Evolutionary conservation across 345 rosid species (phyloP).

Genomic region (Geranium rotundifolium): DNA sequence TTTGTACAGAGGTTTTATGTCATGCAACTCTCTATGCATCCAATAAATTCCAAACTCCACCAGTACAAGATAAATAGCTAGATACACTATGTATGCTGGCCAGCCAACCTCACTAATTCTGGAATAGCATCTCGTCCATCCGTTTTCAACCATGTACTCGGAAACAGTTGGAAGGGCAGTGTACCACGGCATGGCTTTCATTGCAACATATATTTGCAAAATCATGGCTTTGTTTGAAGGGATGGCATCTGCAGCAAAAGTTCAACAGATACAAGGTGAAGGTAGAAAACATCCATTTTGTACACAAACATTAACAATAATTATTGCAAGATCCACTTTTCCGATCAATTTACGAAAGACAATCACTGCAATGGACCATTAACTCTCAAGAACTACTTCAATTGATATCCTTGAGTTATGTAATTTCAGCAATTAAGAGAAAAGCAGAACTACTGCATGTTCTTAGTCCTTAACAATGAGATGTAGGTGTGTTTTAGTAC

Average conservation of each 20-base stretch:
- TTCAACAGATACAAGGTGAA: slow-evolving; percentile 6
- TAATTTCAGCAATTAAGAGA: too few relatives aligned
- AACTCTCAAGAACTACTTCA: neutral
- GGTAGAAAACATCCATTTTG: neutral
- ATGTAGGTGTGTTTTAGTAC: too few relatives aligned
- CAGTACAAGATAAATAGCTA: slow-evolving; percentile 42
- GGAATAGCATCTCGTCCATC: slow-evolving; percentile 75
- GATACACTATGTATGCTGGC: slow-evolving; percentile 33
- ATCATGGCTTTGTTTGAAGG: slow-evolving; percentile 80
- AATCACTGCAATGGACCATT: neutral
- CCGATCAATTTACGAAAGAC: neutral
- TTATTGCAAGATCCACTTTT: neutral
- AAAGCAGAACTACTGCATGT: too few relatives aligned
- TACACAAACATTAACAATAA: too few relatives aligned
- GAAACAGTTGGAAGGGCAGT: slow-evolving; percentile 70
- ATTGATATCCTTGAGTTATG: neutral
- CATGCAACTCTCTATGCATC: slow-evolving; percentile 94
- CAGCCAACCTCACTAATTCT: slow-evolving; percentile 58
- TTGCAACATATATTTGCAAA: slow-evolving; percentile 77
- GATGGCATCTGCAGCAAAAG: slow-evolving; percentile 57
- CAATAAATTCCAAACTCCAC: slow-evolving; percentile 94
- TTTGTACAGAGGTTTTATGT: slow-evolving; percentile 85
- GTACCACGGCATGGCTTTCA: slow-evolving; percentile 97
- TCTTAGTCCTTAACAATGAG: too few relatives aligned
- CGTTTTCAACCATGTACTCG: slow-evolving; percentile 74